Conservation (phyloP, 192 early-diverging fungal genomes). For the Ramicandelaber brevisporus region DNA sequence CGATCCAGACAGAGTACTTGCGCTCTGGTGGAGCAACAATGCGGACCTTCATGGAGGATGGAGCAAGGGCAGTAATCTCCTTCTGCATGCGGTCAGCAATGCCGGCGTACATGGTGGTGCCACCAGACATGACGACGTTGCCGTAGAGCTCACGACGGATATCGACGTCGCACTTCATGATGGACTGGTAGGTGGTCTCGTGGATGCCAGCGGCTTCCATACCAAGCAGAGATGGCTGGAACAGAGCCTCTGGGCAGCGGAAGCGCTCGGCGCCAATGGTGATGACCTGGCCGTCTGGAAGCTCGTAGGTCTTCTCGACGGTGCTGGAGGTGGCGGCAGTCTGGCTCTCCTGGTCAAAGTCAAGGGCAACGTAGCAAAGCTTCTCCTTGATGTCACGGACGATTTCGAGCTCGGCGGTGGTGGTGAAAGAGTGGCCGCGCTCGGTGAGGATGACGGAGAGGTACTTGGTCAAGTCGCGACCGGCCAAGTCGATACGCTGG, state of each 20-base stretch:
- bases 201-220: constrained; percentile 83
- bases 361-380: constrained; percentile 92
- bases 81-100: constrained; percentile 95
- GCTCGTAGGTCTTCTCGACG: constrained; percentile 91
- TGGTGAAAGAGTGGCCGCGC: constrained; percentile 88
- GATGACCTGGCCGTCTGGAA: constrained; percentile 97
- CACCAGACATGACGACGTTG: constrained; percentile 90
- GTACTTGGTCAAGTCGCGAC: constrained; percentile 90
- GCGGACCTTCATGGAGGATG: constrained; percentile 92
- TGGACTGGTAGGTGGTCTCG: constrained; percentile 91
- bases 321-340: constrained; percentile 78
- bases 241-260: constrained; percentile 90
- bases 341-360: constrained; percentile 95
- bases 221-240: constrained; percentile 86
- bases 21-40: constrained; percentile 96
- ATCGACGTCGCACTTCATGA: constrained; percentile 95
- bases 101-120: constrained; percentile 96
- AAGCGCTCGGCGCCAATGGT: constrained; percentile 96
- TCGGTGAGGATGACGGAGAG: constrained; percentile 82
- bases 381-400: constrained; percentile 99
- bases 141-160: constrained; percentile 88
- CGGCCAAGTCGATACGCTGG: constrained; percentile 87
- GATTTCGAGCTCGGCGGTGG: constrained; percentile 91
- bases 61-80: constrained; percentile 87
- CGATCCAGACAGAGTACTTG: constrained; percentile 99